phyloP scores from a whole-genome alignment of 768 basidiomycete species.

The Suillus paluster region DNA sequence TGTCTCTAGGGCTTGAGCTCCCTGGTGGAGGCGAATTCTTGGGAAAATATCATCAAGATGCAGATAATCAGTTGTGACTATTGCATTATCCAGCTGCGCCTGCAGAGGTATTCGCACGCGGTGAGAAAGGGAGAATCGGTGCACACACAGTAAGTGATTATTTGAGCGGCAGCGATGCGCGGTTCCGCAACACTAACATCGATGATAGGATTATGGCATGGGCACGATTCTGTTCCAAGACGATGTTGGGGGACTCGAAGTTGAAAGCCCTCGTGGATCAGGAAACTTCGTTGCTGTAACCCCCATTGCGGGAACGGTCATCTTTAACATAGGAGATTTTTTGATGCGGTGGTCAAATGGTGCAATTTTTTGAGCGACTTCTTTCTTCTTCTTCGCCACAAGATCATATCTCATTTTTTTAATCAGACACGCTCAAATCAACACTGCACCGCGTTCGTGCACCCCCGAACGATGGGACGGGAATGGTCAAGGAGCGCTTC shows the following conservation, averaged over 20 bases:
- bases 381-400: not conserved
- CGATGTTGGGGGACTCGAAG: slow-evolving; percentile 62
- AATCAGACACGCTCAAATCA: slow-evolving; percentile 33
- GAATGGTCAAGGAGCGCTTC: slow-evolving; percentile 54
- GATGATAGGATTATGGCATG: slow-evolving; percentile 53
- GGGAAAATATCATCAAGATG: slow-evolving; percentile 41
- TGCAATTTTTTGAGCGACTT: slow-evolving; percentile 5
- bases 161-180: not conserved
- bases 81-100: slow-evolving; percentile 54
- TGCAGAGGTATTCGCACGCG: slow-evolving; percentile 30
- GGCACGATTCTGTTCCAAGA: slow-evolving; percentile 69
- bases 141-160: slow-evolving; percentile 31
- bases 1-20: slow-evolving; percentile 50
- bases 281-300: slow-evolving; percentile 48
- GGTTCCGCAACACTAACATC: too few species aligned
- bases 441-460: slow-evolving; percentile 58
- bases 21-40: slow-evolving; percentile 49
- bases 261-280: slow-evolving; percentile 56
- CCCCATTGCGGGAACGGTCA: slow-evolving; percentile 49
- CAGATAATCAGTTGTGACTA: slow-evolving; percentile 60
- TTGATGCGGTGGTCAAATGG: slow-evolving; percentile 50
- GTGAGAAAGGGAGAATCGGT: slow-evolving; percentile 36
- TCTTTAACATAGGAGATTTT: slow-evolving; percentile 58
- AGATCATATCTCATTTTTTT: not conserved
- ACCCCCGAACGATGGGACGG: slow-evolving; percentile 31